Evolutionary conservation across 2,329 filamentous ascomycete genomes (phyloP).

Genomic region (Calonectria henricotiae): DNA sequence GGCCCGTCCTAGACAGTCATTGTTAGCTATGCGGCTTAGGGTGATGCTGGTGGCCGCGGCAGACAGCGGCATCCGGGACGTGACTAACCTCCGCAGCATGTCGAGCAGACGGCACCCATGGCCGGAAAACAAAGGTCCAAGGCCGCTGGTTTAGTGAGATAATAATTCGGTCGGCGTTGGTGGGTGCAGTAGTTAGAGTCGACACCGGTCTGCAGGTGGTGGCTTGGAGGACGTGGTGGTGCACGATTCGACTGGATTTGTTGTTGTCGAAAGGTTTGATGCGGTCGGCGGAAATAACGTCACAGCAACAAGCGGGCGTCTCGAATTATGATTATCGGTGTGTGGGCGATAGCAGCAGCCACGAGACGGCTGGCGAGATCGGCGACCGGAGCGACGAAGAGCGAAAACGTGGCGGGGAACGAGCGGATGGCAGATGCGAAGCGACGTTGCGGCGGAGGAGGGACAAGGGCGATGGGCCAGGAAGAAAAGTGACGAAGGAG

Average conservation of each 20-base stretch:
- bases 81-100: constrained; percentile 70
- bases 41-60: constrained; percentile 26
- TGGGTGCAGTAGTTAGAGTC: constrained; percentile 14
- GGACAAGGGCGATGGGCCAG: constrained; percentile 15
- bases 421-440: constrained; percentile 31
- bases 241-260: constrained; percentile 22
- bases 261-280: constrained; percentile 11
- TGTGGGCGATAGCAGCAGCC: constrained; percentile 39
- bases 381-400: constrained; percentile 27
- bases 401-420: constrained; percentile 22
- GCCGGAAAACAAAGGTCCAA: constrained; percentile 51
- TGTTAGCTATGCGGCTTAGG: constrained; percentile 52
- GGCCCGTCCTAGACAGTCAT: constrained; percentile 73
- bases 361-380: constrained; percentile 31
- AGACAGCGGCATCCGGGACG: constrained; percentile 29
- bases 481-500: constrained; percentile 26
- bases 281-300: constrained; percentile 49
- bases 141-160: constrained; percentile 32
- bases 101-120: constrained; percentile 76
- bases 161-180: constrained; percentile 37
- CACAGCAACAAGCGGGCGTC: constrained; percentile 46
- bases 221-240: constrained; percentile 37
- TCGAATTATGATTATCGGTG: constrained; percentile 49
- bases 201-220: constrained; percentile 33
- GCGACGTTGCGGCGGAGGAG: constrained; percentile 24